A percentile compares a stretch with the other conserved stretches of the same genome.
phyloP scores from a whole-genome alignment of 345 rosid species.

The Diplotaxis tenuifolia region DNA sequence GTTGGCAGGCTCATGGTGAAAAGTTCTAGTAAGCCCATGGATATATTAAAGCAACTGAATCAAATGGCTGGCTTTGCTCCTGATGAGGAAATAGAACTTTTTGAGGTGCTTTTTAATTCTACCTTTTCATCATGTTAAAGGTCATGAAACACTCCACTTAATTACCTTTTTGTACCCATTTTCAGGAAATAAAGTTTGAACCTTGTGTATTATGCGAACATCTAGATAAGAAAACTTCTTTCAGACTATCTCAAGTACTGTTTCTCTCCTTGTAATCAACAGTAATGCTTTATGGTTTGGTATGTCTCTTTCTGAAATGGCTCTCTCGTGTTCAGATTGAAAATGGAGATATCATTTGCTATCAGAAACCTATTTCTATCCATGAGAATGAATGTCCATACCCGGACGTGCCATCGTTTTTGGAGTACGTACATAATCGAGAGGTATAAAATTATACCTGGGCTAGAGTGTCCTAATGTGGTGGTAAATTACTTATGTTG shows the following conservation, averaged over 20 bases:
- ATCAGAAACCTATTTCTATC: conserved; percentile 65
- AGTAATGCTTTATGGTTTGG: conserved; percentile 1
- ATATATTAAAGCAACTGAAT: conserved; percentile 47
- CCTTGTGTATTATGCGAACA: conserved; percentile 91
- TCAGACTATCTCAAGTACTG: conserved; percentile 68
- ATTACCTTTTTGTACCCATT: conserved; percentile 6
- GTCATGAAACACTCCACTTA: conserved; percentile 9
- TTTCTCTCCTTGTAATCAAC: conserved; percentile 10
- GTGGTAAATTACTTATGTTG: conserved; percentile 8
- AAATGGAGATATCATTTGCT: conserved; percentile 96
- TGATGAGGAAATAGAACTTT: conserved; percentile 84
- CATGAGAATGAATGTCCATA: conserved; percentile 53
- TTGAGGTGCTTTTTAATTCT: conserved; percentile 38
- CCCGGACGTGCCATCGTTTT: conserved; percentile 83
- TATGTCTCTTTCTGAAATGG: neutral
- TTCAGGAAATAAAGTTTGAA: conserved; percentile 91
- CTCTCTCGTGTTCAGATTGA: conserved; percentile 54
- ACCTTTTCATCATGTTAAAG: conserved; percentile 4
- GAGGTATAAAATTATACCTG: conserved; percentile 56
- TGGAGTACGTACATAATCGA: conserved; percentile 90
- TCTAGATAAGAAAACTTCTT: conserved; percentile 67
- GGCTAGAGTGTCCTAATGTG: neutral
- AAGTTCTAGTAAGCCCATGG: too few species aligned
- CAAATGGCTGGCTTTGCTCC: conserved; percentile 85
- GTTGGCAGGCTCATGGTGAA: too few species aligned